A percentile compares a stretch with the other conserved stretches of the same genome.
phyloP scores from a whole-genome alignment of 352 stramenopile species.

The Pythium dissotocum region DNA sequence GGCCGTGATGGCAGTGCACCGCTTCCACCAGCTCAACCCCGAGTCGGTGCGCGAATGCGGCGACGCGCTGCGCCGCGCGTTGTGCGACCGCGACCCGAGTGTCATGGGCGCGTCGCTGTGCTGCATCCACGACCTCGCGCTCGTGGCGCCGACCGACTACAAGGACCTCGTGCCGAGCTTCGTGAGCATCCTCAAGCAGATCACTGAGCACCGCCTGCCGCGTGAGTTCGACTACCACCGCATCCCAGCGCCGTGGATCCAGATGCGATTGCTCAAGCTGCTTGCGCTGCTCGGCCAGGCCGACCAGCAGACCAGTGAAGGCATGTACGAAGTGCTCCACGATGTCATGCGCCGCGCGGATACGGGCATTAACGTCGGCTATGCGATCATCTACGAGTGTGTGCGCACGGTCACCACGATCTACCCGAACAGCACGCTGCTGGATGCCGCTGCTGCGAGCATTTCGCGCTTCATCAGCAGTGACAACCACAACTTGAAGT shows the following conservation, averaged over 20 bases:
- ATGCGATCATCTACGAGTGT: slow-evolving; percentile 99
- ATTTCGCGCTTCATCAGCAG: slow-evolving; percentile 95
- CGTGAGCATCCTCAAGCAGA: slow-evolving; percentile 99
- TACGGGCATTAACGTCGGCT: slow-evolving; percentile 99
- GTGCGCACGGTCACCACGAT: slow-evolving; percentile 98
- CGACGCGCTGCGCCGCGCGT: slow-evolving; percentile 92
- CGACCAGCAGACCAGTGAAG: slow-evolving; percentile 93
- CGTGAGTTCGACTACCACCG: slow-evolving; percentile 99
- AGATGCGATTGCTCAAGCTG: slow-evolving; percentile 97
- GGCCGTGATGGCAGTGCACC: slow-evolving; percentile 97
- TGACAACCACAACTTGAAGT: slow-evolving; percentile 98
- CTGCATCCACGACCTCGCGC: slow-evolving; percentile 92
- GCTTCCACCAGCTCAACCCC: slow-evolving; percentile 98
- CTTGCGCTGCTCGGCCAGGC: slow-evolving; percentile 95
- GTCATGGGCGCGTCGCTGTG: slow-evolving; percentile 98
- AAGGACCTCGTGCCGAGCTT: slow-evolving; percentile 99
- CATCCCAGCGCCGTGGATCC: slow-evolving; percentile 99
- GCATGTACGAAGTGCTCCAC: slow-evolving; percentile 99
- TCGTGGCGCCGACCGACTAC: slow-evolving; percentile 91
- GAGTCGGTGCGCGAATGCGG: slow-evolving; percentile 88
- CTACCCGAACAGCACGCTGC: slow-evolving; percentile 98
- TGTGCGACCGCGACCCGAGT: slow-evolving; percentile 98
- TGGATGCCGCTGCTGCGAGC: slow-evolving; percentile 92
- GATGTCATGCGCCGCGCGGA: slow-evolving; percentile 99
- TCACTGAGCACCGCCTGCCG: slow-evolving; percentile 98